Evolutionary conservation across 108 stramenopile genomes (phyloP).

Genomic region (Pseudonitzschia pungens): DNA sequence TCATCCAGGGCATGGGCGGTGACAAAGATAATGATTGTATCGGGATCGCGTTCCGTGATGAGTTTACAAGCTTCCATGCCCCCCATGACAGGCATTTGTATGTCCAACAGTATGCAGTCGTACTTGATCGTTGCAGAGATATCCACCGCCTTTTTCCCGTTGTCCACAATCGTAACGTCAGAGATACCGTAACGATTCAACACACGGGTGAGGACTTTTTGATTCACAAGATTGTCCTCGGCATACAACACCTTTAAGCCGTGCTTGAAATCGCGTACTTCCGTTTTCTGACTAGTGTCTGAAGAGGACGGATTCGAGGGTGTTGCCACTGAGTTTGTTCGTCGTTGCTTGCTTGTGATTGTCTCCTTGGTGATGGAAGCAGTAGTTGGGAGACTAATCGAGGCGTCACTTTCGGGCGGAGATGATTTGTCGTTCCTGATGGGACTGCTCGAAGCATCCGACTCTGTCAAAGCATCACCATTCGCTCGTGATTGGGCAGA

Average conservation of each 20-base stretch:
- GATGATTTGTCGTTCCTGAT: too few relatives aligned
- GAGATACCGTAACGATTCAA: constrained; percentile 37
- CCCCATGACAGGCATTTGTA: constrained; percentile 62
- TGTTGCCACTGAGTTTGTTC: too few relatives aligned
- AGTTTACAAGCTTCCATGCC: constrained; percentile 51
- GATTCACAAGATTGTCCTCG: constrained; percentile 44
- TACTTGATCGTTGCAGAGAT: constrained; percentile 14
- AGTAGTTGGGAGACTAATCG: neutral
- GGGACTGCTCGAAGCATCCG: neutral
- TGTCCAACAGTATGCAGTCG: constrained; percentile 42
- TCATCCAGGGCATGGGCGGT: constrained; percentile 40
- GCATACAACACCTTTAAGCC: constrained; percentile 36
- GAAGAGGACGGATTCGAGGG: too few relatives aligned
- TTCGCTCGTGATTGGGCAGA: neutral
- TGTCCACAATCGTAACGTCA: constrained; percentile 36
- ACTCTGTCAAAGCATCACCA: neutral
- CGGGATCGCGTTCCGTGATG: constrained; percentile 29
- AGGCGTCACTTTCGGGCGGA: too few relatives aligned
- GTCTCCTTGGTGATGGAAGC: neutral
- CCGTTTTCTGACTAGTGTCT: too few relatives aligned
- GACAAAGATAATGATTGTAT: constrained; percentile 26
- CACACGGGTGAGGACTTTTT: constrained; percentile 39
- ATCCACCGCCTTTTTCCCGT: constrained; percentile 47
- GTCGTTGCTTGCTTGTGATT: neutral
- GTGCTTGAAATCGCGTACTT: neutral